phyloP scores from a whole-genome alignment of 108 stramenopile genomes.

The Stephanodiscus triporus region DNA sequence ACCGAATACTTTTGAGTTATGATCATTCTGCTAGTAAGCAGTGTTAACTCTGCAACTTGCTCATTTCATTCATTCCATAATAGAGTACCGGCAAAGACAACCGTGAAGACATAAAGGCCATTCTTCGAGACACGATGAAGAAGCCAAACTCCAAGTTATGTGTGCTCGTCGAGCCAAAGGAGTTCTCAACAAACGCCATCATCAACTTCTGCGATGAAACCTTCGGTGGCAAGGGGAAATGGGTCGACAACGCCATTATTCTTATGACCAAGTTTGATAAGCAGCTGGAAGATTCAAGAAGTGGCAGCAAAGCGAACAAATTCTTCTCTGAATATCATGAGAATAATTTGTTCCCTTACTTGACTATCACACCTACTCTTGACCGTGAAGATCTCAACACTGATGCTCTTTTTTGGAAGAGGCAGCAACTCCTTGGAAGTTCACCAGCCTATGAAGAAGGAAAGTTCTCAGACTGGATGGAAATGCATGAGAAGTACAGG shows the following conservation, averaged over 20 bases:
- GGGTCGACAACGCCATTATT: conserved; percentile 66
- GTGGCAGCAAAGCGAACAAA: conserved; percentile 69
- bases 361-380: conserved; percentile 75
- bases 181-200: conserved; percentile 72
- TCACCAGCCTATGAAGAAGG: conserved; percentile 53
- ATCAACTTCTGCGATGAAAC: conserved; percentile 73
- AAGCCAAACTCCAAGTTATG: conserved; percentile 74
- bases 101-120: conserved; percentile 74
- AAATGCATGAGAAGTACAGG: conserved; percentile 43
- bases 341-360: conserved; percentile 58
- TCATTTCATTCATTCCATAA: neutral
- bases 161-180: conserved; percentile 77
- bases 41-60: neutral
- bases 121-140: conserved; percentile 62
- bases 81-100: conserved; percentile 68
- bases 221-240: conserved; percentile 55
- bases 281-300: conserved; percentile 64
- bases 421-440: conserved; percentile 50
- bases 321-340: conserved; percentile 71
- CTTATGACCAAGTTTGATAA: conserved; percentile 86
- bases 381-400: conserved; percentile 59
- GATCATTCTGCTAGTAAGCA: neutral
- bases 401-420: conserved; percentile 50
- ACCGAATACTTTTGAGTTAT: neutral
- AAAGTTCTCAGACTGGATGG: conserved; percentile 55